Evolutionary conservation across 2,329 filamentous ascomycete species (phyloP), one percentile per base, ranked within the genome.

Genomic region (Phaeosphaeria sp.): DNA sequence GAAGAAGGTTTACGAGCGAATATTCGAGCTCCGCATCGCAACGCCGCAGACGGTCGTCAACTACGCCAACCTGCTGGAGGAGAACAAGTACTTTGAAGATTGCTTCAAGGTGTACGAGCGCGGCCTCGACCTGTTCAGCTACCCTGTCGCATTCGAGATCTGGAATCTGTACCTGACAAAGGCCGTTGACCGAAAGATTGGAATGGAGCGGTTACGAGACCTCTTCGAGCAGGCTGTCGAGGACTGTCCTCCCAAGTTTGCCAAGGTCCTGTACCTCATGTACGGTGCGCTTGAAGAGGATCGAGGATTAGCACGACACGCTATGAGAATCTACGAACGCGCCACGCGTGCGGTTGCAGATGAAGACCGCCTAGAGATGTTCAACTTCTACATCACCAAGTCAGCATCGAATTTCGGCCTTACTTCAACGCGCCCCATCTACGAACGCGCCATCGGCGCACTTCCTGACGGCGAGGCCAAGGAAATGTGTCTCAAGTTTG

Each of bases 81-180:
- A 98, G 74, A 87, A 96, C 79, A 89, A 92, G 58, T 99, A 98
- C 78, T 97, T 90, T 72, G 95, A 99, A 76, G 95, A 99, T 70
- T 96, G 91, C 1, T 99, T 98, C 87, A 98, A 98, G 80, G 76
- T 98, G 47, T 99, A 96, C 76, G 95, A 99, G 79, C 89, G 95
- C 59, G 95, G 95, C 2, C 83, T 99, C 39, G 95, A 99, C 77
- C 88, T 99, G n/a, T 99, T 99, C 84, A 96, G 89, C 77, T 99
- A 98, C 72, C 95, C 95, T 0, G 94, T 98, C 18, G 95, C 95
- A 17, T 99, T 99, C 76, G 95, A 99, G 81, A 84, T 99, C 21
- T 99, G 95, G 96, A 99, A 99, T 68, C 80, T 99, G 8, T 99
- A 99, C 77, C 86, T 99, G 54, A 97, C 93, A 53, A 99, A 99